Evolutionary conservation across 139 green algal species (phyloP), one percentile per base, ranked within the genome.

Genomic region (Micractinium conductrix): DNA sequence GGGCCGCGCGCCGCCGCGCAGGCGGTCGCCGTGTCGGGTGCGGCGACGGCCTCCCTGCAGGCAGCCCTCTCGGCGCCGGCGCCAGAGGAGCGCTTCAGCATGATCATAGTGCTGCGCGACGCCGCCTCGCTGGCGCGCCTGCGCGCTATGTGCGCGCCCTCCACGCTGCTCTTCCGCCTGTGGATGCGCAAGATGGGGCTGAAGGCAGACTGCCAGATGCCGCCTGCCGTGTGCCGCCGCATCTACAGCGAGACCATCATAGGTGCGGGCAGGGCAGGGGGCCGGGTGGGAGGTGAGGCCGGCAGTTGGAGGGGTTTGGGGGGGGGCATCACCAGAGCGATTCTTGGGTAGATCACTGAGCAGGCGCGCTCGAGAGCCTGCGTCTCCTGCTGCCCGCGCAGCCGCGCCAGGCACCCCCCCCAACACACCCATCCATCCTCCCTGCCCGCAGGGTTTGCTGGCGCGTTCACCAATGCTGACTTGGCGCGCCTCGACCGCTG

Each of bases 151-250:
- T 89, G 85, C 70, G 44, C 38, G 6, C 33, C 40, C 33, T 85
- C n/a, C 1, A 30, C 48, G 26, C 1, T 71, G 14, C 50, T 79
- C 7, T 89, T 63, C 75, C 58, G 79, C 24, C 60, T 87, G 26
- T 72, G 71, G 17, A 45, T 70, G 48, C 68, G 55, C 8, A 43
- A 42, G 3, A 45, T 89, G 43, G n/a, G 80, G 38, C 62, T 89
- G 37, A 73, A 74, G 3, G 26, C 33, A 10, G 74, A 90, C 44
- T 90, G 86, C 86, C 82, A 90, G 68, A 88, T 90, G 81, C n/a
- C n/a, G n/a, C 86, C 86, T 0, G 48, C 44, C 42, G 14, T 78
- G 33, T 90, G 82, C 75, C 48, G 50, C 16, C 86, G 82, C 53
- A 67, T 90, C 42, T 90, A 83, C 40, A 80, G 37, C 43, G 40